Percentiles rank a stretch among this genome's conserved stretches.
These are phyloP conservation scores for Colletotrichum plurivorum DNA, from an alignment of 2,329 filamentous ascomycete genomes.

Conservation along the genomic window DNA sequence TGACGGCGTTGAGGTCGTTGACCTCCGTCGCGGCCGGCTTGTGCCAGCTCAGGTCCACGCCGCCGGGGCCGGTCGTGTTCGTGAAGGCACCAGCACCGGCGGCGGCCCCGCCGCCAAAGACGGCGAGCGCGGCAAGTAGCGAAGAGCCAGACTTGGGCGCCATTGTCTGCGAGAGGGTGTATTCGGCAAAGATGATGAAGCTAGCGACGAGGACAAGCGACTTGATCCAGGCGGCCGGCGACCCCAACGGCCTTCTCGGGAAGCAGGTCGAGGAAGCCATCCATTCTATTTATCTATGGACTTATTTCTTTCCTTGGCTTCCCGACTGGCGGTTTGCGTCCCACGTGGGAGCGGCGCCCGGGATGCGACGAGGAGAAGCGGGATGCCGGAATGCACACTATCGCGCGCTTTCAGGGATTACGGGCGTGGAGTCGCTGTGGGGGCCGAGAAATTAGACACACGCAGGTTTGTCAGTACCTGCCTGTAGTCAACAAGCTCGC, in stretches of 20 bases:
- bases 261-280: slow-evolving; percentile 32
- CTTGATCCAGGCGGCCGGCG: slow-evolving; percentile 37
- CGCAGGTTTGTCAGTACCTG: background rate
- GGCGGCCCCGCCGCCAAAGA: slow-evolving; percentile 24
- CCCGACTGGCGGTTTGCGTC: background rate
- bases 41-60: slow-evolving; percentile 68
- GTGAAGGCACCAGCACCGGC: slow-evolving; percentile 23
- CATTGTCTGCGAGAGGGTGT: slow-evolving; percentile 35
- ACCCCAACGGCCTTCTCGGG: slow-evolving; percentile 32
- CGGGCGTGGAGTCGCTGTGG: background rate
- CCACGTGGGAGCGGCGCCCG: slow-evolving; percentile 11
- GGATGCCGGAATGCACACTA: background rate
- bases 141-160: slow-evolving; percentile 28
- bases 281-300: slow-evolving; percentile 26
- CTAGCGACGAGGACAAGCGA: slow-evolving; percentile 34
- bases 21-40: slow-evolving; percentile 68
- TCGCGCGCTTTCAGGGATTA: slow-evolving; percentile 14
- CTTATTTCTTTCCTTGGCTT: background rate
- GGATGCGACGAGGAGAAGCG: background rate
- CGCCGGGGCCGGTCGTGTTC: slow-evolving; percentile 4
- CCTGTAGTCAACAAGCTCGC: slow-evolving; percentile 10
- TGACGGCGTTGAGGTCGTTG: slow-evolving; percentile 72
- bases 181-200: slow-evolving; percentile 30
- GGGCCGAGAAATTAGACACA: background rate
- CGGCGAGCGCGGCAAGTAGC: slow-evolving; percentile 36